These are phyloP conservation scores for Kurtzmaniella cleridarum DNA, from an alignment of 805 yeast genomes.

Conservation along the genomic window DNA sequence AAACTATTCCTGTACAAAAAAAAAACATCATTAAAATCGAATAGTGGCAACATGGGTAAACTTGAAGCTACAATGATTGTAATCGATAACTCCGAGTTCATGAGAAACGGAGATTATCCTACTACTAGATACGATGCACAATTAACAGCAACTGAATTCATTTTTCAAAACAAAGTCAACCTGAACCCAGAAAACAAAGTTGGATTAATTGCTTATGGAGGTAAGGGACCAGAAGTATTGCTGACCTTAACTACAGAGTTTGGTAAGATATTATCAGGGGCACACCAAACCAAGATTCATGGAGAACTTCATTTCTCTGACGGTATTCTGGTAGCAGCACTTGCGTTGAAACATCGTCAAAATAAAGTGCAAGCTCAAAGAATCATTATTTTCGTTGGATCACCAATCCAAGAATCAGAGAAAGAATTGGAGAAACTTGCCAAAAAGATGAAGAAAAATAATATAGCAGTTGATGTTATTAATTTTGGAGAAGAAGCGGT, in stretches of 20 bases:
- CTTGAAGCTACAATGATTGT: slow-evolving; percentile 95
- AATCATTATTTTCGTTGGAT: slow-evolving; percentile 82
- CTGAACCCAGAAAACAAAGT: slow-evolving; percentile 93
- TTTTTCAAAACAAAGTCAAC: slow-evolving; percentile 80
- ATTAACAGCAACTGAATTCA: slow-evolving; percentile 78
- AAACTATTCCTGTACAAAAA: no score
- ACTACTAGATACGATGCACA: slow-evolving; percentile 90
- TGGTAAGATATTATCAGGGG: slow-evolving; percentile 78
- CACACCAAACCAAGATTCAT: slow-evolving; percentile 69
- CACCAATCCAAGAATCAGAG: slow-evolving; percentile 68
- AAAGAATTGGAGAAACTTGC: slow-evolving; percentile 79
- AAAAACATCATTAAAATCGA: no score
- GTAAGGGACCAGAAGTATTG: slow-evolving; percentile 77
- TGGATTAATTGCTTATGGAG: slow-evolving; percentile 86
- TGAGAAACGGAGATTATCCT: slow-evolving; percentile 92
- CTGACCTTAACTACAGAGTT: slow-evolving; percentile 83
- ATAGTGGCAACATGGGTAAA: slow-evolving; percentile 52
- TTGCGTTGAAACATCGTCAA: slow-evolving; percentile 94
- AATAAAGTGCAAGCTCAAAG: slow-evolving; percentile 90
- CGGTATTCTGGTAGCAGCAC: slow-evolving; percentile 84
- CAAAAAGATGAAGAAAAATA: slow-evolving; percentile 89
- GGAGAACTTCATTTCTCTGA: slow-evolving; percentile 68
- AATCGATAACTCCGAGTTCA: slow-evolving; percentile 91
- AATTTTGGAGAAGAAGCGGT: slow-evolving; percentile 85
- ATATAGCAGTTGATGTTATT: slow-evolving; percentile 81